Percentiles rank a stretch among this genome's conserved stretches.
Evolutionary conservation across 2,329 filamentous ascomycete genomes (phyloP).

Genomic region (Teratosphaeria destructans): DNA sequence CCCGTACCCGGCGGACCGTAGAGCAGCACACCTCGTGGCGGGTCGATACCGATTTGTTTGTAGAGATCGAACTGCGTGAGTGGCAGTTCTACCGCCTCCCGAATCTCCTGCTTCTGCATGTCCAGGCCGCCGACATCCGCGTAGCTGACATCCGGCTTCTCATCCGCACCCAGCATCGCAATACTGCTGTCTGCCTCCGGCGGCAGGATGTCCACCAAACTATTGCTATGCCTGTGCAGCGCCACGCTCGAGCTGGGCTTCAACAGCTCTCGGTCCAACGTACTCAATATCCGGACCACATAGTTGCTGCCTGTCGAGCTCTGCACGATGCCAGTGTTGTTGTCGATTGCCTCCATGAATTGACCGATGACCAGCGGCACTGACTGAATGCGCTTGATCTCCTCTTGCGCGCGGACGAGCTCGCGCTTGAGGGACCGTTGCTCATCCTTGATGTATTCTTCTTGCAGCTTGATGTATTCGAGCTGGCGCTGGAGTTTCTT

Average conservation of each 20-base stretch:
- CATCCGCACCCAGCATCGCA: constrained; percentile 89
- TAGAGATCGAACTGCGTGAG: constrained; percentile 97
- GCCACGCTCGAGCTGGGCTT: constrained; percentile 97
- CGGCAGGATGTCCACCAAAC: constrained; percentile 95
- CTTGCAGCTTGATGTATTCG: constrained; percentile 94
- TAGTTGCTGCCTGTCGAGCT: constrained; percentile 98
- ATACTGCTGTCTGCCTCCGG: constrained; percentile 98
- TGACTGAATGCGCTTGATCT: constrained; percentile 99
- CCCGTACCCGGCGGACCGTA: constrained; percentile 94
- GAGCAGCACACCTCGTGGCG: constrained; percentile 86
- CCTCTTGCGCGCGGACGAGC: constrained; percentile 91
- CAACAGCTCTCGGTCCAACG: constrained; percentile 92
- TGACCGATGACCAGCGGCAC: constrained; percentile 96
- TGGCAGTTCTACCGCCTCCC: constrained; percentile 92
- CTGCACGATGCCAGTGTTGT: constrained; percentile 98
- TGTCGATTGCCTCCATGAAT: constrained; percentile 99
- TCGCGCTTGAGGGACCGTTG: constrained; percentile 96
- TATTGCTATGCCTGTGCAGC: constrained; percentile 95
- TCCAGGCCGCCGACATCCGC: constrained; percentile 95
- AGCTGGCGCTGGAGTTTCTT: constrained; percentile 96
- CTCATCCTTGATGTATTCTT: constrained; percentile 99
- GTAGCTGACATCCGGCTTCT: constrained; percentile 98
- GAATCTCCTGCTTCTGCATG: constrained; percentile 99
- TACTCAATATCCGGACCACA: constrained; percentile 94
- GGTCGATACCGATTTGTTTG: constrained; percentile 98